phyloP scores from a whole-genome alignment of 768 basidiomycete species.

The Calocybe gangraenosa region DNA sequence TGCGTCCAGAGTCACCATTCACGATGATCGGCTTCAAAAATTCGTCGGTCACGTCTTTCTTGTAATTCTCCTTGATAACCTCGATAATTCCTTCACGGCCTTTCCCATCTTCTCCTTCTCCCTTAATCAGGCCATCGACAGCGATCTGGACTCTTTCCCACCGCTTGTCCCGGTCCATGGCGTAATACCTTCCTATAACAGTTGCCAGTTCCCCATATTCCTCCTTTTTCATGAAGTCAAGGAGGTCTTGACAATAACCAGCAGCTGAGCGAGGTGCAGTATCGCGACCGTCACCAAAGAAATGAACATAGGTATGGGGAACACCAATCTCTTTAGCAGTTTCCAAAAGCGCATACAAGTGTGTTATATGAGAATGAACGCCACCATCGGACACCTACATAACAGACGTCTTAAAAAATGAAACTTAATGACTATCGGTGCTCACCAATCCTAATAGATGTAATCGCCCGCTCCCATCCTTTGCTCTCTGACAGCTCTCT shows the following conservation, averaged over 20 bases:
- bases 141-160: slow-evolving; percentile 94
- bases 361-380: slow-evolving; percentile 93
- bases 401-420: neutral
- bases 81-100: slow-evolving; percentile 39
- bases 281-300: slow-evolving; percentile 93
- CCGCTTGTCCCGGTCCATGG: slow-evolving; percentile 95
- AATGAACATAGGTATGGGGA: slow-evolving; percentile 87
- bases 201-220: slow-evolving; percentile 80
- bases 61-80: slow-evolving; percentile 68
- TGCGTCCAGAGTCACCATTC: slow-evolving; percentile 70
- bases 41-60: slow-evolving; percentile 87
- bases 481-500: slow-evolving; percentile 70
- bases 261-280: slow-evolving; percentile 84
- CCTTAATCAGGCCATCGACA: slow-evolving; percentile 77
- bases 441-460: slow-evolving; percentile 86
- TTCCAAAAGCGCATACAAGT: slow-evolving; percentile 87
- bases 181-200: slow-evolving; percentile 88
- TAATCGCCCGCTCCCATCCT: slow-evolving; percentile 76
- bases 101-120: slow-evolving; percentile 50
- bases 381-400: slow-evolving; percentile 86
- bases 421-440: neutral
- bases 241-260: slow-evolving; percentile 72
- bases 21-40: slow-evolving; percentile 94
- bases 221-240: slow-evolving; percentile 74
- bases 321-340: slow-evolving; percentile 84